Evolutionary conservation across 2,329 filamentous ascomycete species (phyloP), one percentile per base, ranked within the genome.

Genomic region (Dryadomyces quercus-mongolicae): DNA sequence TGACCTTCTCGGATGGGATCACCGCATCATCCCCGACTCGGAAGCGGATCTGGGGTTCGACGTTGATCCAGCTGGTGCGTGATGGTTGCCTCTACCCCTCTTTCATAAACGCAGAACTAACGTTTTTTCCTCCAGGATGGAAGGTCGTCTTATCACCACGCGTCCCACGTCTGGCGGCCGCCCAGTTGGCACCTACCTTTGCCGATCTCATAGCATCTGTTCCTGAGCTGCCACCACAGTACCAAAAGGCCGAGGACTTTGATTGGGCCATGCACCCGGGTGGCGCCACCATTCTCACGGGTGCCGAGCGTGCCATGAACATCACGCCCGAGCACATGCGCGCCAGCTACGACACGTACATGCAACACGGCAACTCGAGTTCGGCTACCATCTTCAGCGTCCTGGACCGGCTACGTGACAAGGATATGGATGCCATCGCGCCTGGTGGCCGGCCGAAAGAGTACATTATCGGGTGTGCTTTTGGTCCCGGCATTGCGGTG

Each of bases 201-300:
- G 61, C 68, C 16, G 71, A 77, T 25, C 71, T 86, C 15, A 62
- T 83, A 36, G 66, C 73, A 6, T 73, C 73, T 8, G 63, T 77
- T 21, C 55, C 59, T 1, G 45, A 67, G 1, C 65, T 81, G 2
- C 75, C 78, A 1, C 62, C 64, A 5, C 61, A 65, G 8, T 76
- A 75, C 60, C 62, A 65, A n/a, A 59, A 64, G 0, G 70, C 82
- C 0, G 64, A 71, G 0, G 78, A 84, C 56, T 86, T 85, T 59
- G 84, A 88, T 69, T 88, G 84, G 84, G 84, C 83, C 1, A 76
- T 88, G 63, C 84, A 88, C 60, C 84, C 84, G 0, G 84, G 84
- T 5, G 84, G 84, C 18, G 73, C 80, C 0, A 81, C 82, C 1
- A 85, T 88, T 45, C 69, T 88, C 2, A 74, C 80, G 0, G 81